Base-by-base conservation (phyloP, 1,139 yeast genomes). In the Hyphopichia wangnamkhiaoensis region DNA sequence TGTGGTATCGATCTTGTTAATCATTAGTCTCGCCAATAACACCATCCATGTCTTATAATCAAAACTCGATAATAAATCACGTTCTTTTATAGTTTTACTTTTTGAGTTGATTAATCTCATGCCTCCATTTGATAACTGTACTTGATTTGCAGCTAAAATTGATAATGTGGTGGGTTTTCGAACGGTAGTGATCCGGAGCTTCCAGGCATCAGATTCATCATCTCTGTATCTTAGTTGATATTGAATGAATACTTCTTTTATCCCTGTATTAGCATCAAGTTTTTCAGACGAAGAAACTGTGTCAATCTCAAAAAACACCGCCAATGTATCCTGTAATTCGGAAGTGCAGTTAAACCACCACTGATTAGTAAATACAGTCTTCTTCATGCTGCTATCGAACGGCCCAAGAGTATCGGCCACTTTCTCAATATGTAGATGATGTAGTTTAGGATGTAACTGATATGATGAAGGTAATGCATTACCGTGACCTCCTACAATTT, bases 401-500 rank as follows among this genome's bases (percentile, higher is more conserved):
- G 46, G 45, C 2, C 62, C 55, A 10, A 67, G 35, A 4, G 57
- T 56, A 44, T 71, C 76, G 2, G 73, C 59, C 1, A 71, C 68
- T 37, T 59, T 64, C 4, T 57, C 57, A 31, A 59, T 52, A 41
- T 65, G 65, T 14, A 50, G 41, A 12, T 47, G 47, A 27, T 54
- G 48, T 15, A 41, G 46, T 38, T 57, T 59, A 14, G 57, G 57
- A 3, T 59, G 43, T 23, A 43, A 44, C 17, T 51, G 51, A 42
- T 58, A 68, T 2, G 71, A 54, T 1, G 74, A 64, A 3, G 73
- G 71, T 16, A 68, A 47, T 18, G 61, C 58, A 29, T 58, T 59
- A 0, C 72, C 67, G 31, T 54, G 53, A 1, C 56, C 58, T 2
- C 54, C 52, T 3, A 68, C 45, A 41, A 66, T 41, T 40, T 54